phyloP scores from a whole-genome alignment of 306 rosid genomes.

The Pyrus bretschneideri region DNA sequence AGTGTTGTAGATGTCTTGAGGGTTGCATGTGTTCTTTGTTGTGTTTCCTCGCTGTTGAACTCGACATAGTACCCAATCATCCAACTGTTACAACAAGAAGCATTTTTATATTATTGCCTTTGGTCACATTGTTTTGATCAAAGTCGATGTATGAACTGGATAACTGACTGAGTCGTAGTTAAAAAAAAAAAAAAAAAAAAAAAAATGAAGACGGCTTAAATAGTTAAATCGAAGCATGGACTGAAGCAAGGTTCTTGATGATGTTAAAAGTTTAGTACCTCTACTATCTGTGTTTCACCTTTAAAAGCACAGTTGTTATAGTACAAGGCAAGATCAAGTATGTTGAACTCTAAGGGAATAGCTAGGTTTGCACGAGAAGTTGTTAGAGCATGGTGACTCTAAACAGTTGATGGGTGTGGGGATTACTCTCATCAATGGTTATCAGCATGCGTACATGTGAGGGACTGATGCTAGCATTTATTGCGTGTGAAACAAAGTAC shows the following conservation, averaged over 20 bases:
- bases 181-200: neutral
- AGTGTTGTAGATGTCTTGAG: constrained; percentile 30
- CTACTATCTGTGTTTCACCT: neutral
- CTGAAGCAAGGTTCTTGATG: neutral
- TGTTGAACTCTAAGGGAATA: neutral
- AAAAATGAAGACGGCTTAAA: neutral
- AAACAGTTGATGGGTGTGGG: neutral
- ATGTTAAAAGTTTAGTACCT: neutral
- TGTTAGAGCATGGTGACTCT: neutral
- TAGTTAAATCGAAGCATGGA: neutral
- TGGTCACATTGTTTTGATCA: neutral
- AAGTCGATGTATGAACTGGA: neutral
- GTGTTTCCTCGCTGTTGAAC: constrained; percentile 48
- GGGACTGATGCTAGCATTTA: neutral
- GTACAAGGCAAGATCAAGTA: neutral
- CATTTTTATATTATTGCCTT: neutral
- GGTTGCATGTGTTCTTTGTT: constrained; percentile 27
- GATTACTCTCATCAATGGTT: neutral
- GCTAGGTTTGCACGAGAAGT: neutral
- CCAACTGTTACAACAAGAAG: constrained; percentile 42
- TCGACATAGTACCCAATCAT: constrained; percentile 79
- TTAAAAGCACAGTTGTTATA: neutral
- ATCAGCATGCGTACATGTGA: no score
- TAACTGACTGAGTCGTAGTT: neutral
- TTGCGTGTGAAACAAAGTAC: neutral